Evolutionary conservation across 257 asterid species (phyloP), one percentile per base, ranked within the genome.

Genomic region (Scutellaria minor): DNA sequence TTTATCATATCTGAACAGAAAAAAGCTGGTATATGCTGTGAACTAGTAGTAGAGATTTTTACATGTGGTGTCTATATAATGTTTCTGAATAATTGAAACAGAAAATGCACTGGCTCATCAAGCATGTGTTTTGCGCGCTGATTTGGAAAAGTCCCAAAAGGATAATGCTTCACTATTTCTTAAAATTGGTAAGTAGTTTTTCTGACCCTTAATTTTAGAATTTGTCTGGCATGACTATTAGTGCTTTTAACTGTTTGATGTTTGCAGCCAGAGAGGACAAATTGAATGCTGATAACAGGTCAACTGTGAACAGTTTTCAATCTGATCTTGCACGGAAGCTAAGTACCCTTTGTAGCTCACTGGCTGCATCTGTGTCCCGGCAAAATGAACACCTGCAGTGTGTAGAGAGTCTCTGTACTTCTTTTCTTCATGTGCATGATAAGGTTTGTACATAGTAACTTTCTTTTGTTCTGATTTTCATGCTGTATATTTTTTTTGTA

Each of bases 71-170:
- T 59, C 78, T 79, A 68, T 66, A 41, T 42, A 12, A 48, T 22
- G 51, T 45, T 73, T 66, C 41, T 31, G 40, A 66, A 62, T 60
- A 53, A 31, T 66, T 42, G 69, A 46, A 62, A 73, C 77, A 92
- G 97, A 92, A 82, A 92, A 86, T 85, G 94, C 90, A 2, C 75
- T 92, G 78, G 86, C 90, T 73, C 93, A 89, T 75, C 96, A 86
- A 82, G 96, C 97, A 66, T 85, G 90, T 83, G 87, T 78, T 13
- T 83, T 92, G 77, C 85, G 90, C 9, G 87, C 93, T 79, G 95
- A 92, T 60, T 79, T 92, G 90, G 97, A 89, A 68, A 89, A 85
- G 83, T 79, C 96, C 59, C 87, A 79, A 58, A 76, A 77, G 76
- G 93, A 92, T 52, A 89, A 89, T 42, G 81, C 87, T 51, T 88